Base-by-base conservation (phyloP, 192 early-diverging fungal genomes). In the Dimargaris verticillata region DNA sequence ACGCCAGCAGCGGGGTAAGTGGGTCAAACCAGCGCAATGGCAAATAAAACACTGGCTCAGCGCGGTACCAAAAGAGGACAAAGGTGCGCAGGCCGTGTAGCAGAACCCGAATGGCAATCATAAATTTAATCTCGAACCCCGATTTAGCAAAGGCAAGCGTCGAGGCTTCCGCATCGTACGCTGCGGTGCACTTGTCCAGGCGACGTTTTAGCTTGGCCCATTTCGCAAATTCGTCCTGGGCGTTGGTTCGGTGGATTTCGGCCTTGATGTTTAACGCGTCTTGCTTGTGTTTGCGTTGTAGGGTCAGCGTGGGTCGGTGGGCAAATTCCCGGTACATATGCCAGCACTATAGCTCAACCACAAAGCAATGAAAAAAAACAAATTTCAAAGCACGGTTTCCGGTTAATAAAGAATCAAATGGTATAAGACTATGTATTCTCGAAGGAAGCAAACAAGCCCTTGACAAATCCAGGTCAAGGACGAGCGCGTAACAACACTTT, bases 171-270 rank as follows among this genome's bases (percentile, higher is more conserved):
- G 72, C 75, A 53, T 91, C 87, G 48, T 84, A 80, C 53, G 82
- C 80, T n/a, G 78, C 76, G 14, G 84, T 77, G 46, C 73, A 66
- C 29, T 80, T 78, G 66, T 93, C 91, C 60, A 89, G 74, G 62
- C 80, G 78, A 64, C 91, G 80, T 44, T 86, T 80, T 65, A 90
- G 64, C 73, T 88, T 90, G 45, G 91, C 91, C 91, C 91, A 93
- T 69, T 81, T 83, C 25, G 91, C 88, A 79, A 93, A 93, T 74
- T 91, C 81, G 68, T 93, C 88, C 72, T 84, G 86, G 0, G 85
- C 84, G 38, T 83, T 88, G 44, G 85, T 86, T 46, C 70, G 62
- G 33, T 72, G 67, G 33, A 90, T 75, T 9, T 87, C 82, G 33
- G 67, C 72, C 66, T 83, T 83, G 55, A 87, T 65, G 15, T 66